These are phyloP conservation scores for Phaeosphaeriaceae sp. DNA, from an alignment of 2,329 filamentous ascomycete genomes.

Conservation along the genomic window DNA sequence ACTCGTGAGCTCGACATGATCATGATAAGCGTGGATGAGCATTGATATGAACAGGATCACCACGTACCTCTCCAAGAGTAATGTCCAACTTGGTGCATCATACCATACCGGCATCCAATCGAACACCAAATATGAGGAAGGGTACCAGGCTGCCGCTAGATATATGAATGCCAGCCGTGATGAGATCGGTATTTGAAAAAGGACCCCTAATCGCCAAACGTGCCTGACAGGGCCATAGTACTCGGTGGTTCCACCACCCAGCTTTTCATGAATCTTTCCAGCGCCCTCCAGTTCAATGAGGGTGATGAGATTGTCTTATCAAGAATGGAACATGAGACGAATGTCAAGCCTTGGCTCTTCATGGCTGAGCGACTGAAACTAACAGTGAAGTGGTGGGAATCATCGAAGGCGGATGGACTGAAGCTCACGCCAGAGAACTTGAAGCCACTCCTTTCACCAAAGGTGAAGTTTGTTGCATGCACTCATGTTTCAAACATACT, in stretches of 20 bases:
- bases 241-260: conserved; percentile 78
- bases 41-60: conserved; percentile 55
- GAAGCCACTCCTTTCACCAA: conserved; percentile 63
- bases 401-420: conserved; percentile 55
- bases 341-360: conserved; percentile 75
- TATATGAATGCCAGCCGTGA: conserved; percentile 72
- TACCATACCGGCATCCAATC: conserved; percentile 68
- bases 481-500: conserved; percentile 78
- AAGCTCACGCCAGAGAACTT: conserved; percentile 65
- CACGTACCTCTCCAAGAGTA: conserved; percentile 69
- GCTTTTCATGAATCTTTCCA: conserved; percentile 71
- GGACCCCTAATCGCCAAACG: background rate
- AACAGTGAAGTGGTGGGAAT: conserved; percentile 73
- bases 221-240: conserved; percentile 51
- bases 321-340: conserved; percentile 77
- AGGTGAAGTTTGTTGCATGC: conserved; percentile 73
- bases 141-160: conserved; percentile 68
- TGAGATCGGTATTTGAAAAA: conserved; percentile 63
- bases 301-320: conserved; percentile 74
- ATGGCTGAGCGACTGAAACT: conserved; percentile 68
- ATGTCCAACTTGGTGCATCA: conserved; percentile 77
- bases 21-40: too few species aligned
- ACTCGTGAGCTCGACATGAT: conserved; percentile 58
- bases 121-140: conserved; percentile 64
- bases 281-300: conserved; percentile 39